These are phyloP conservation scores for Fusarium sp. DNA, from an alignment of 2,329 filamentous ascomycete species.

Conservation along the genomic window DNA sequence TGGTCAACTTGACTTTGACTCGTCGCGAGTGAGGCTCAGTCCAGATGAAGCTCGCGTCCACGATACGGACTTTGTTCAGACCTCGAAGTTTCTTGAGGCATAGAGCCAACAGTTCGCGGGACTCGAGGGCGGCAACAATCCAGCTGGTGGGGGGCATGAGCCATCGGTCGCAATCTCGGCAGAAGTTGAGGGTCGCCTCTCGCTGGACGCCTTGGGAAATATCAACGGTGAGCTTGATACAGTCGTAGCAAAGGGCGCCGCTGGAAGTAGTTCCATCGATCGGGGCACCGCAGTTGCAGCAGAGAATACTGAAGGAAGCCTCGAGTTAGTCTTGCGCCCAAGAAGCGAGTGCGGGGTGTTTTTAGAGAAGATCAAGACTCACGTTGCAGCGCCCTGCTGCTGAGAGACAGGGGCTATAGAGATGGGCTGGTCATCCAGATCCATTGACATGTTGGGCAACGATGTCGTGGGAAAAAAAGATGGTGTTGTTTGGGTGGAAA, in stretches of 20 bases:
- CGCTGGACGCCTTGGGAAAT: constrained; percentile 92
- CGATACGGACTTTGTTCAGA: constrained; percentile 90
- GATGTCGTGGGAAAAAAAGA: constrained; percentile 30
- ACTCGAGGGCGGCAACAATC: constrained; percentile 88
- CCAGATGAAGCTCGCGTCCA: constrained; percentile 98
- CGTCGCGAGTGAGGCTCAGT: constrained; percentile 96
- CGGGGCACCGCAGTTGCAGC: constrained; percentile 96
- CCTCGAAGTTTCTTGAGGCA: constrained; percentile 91
- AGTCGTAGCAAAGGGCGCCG: constrained; percentile 95
- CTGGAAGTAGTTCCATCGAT: constrained; percentile 92
- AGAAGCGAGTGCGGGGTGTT: constrained; percentile 36
- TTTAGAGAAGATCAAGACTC: constrained; percentile 43
- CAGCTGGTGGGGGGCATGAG: constrained; percentile 88
- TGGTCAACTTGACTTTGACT: constrained; percentile 94
- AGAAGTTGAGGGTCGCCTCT: constrained; percentile 91
- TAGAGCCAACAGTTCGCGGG: constrained; percentile 90
- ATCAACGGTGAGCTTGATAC: constrained; percentile 93
- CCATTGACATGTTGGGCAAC: constrained; percentile 59
- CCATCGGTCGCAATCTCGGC: constrained; percentile 95
- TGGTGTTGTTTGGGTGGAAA: constrained; percentile 38
- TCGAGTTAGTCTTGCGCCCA: constrained; percentile 35
- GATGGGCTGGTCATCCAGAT: constrained; percentile 61
- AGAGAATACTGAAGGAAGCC: constrained; percentile 75
- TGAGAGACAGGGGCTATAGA: constrained; percentile 54
- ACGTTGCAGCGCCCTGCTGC: constrained; percentile 59